phyloP scores from a whole-genome alignment of 176 grass and related monocot species.

The Rhynchospora breviuscula region DNA sequence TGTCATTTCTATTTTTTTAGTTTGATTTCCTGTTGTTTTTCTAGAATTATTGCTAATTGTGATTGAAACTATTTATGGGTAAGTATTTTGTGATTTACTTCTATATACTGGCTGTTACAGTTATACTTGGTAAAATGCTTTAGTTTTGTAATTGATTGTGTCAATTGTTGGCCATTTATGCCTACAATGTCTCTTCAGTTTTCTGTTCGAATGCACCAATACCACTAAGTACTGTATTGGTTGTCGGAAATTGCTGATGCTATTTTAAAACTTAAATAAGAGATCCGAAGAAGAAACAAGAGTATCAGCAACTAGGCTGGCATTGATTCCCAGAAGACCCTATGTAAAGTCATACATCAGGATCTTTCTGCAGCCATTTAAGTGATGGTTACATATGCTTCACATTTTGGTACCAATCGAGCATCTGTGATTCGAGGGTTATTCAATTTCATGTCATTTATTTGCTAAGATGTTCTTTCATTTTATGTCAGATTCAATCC shows the following conservation, averaged over 20 bases:
- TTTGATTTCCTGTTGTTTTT: not conserved
- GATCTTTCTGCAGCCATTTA: not conserved
- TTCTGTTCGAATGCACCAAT: not conserved
- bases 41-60: not conserved
- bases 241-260: not conserved
- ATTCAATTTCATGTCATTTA: not conserved
- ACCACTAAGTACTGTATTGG: not conserved
- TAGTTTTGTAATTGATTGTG: not conserved
- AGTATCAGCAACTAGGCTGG: not conserved
- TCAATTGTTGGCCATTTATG: not conserved
- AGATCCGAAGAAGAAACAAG: not conserved
- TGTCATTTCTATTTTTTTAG: not conserved
- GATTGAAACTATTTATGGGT: not conserved
- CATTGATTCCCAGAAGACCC: not conserved
- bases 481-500: constrained; percentile 52
- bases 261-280: not conserved
- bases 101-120: not conserved
- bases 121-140: not conserved
- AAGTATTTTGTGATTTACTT: not conserved
- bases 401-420: not conserved
- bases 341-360: not conserved
- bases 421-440: not conserved
- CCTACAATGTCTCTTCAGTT: not conserved
- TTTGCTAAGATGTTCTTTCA: not conserved
- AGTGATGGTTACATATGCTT: not conserved